Evolutionary conservation across 2,329 filamentous ascomycete genomes (phyloP).

Genomic region (Neodidymelliopsis sp.): DNA sequence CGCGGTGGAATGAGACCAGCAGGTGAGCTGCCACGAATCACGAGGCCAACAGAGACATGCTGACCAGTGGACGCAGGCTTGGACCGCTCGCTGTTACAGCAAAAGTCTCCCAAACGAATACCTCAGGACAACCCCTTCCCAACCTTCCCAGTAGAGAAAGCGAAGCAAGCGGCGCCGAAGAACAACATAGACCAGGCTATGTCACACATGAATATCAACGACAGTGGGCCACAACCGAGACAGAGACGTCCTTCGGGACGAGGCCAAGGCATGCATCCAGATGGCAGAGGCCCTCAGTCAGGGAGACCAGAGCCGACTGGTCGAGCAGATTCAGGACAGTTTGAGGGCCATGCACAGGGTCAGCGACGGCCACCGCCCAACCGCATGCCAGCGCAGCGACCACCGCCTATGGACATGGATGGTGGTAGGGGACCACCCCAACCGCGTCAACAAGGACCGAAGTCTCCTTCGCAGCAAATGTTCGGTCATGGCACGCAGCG

Average conservation of each 20-base stretch:
- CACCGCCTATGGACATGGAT: constrained; percentile 33
- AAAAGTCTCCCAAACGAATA: constrained; percentile 34
- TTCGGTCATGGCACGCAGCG: constrained; percentile 44
- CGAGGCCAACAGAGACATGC: neutral
- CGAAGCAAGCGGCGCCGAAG: constrained; percentile 18
- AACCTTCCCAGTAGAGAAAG: constrained; percentile 50
- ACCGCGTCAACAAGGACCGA: constrained; percentile 28
- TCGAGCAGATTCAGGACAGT: constrained; percentile 47
- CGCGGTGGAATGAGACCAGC: constrained; percentile 36
- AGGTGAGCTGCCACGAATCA: constrained; percentile 30
- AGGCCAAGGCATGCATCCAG: constrained; percentile 32
- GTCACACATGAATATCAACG: constrained; percentile 45
- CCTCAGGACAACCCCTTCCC: constrained; percentile 59
- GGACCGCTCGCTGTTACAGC: constrained; percentile 41
- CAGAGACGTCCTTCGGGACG: constrained; percentile 29
- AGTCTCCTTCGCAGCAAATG: constrained; percentile 38
- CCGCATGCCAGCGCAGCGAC: constrained; percentile 36
- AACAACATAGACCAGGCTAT: constrained; percentile 44
- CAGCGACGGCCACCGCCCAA: constrained; percentile 38
- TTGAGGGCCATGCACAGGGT: constrained; percentile 36
- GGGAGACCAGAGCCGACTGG: constrained; percentile 30
- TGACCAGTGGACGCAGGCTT: constrained; percentile 28
- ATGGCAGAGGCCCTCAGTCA: constrained; percentile 31
- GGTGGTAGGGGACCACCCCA: constrained; percentile 21
- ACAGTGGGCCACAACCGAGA: constrained; percentile 25